A percentile compares a stretch with the other conserved stretches of the same genome.
phyloP scores from a whole-genome alignment of 2,329 filamentous ascomycete genomes.

The Xylaria sp. region DNA sequence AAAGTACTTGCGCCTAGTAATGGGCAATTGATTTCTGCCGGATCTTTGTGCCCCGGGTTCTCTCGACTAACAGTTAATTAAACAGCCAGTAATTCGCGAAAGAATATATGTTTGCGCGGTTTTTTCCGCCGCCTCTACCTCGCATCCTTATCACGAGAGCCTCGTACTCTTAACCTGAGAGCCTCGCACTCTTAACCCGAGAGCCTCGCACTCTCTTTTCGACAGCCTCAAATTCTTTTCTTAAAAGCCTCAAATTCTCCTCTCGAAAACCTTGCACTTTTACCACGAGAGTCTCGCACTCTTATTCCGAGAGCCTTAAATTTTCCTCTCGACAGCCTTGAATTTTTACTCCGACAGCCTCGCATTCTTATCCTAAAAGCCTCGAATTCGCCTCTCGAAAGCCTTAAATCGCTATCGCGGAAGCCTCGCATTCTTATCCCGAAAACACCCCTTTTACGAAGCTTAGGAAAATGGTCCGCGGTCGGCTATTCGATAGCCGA shows the following conservation, averaged over 20 bases:
- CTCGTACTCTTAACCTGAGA: conserved; percentile 70
- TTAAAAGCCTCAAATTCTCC: no score
- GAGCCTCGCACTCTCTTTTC: no score
- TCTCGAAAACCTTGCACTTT: no score
- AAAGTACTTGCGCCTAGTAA: conserved; percentile 69
- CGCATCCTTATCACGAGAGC: no score
- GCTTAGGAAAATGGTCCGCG: conserved; percentile 70
- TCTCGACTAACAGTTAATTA: conserved; percentile 71
- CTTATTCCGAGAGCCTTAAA: no score
- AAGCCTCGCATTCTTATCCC: conserved; percentile 72
- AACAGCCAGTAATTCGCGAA: conserved; percentile 64
- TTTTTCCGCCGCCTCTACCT: no score
- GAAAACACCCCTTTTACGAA: conserved; percentile 44
- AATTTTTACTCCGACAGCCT: no score
- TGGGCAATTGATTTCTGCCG: conserved; percentile 76
- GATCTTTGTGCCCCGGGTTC: conserved; percentile 83
- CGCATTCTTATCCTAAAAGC: no score
- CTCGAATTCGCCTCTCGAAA: conserved; percentile 64
- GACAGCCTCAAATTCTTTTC: no score
- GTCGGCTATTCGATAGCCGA: conserved; percentile 67
- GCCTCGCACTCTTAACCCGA: no score
- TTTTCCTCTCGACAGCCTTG: conserved; percentile 52
- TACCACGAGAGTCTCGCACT: no score
- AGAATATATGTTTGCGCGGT: conserved; percentile 53
- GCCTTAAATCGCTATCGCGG: no score